A percentile compares a stretch with the other conserved stretches of the same genome.
Evolutionary conservation across 305 asterid genomes (phyloP).

Genomic region (Fraxinus velutina): DNA sequence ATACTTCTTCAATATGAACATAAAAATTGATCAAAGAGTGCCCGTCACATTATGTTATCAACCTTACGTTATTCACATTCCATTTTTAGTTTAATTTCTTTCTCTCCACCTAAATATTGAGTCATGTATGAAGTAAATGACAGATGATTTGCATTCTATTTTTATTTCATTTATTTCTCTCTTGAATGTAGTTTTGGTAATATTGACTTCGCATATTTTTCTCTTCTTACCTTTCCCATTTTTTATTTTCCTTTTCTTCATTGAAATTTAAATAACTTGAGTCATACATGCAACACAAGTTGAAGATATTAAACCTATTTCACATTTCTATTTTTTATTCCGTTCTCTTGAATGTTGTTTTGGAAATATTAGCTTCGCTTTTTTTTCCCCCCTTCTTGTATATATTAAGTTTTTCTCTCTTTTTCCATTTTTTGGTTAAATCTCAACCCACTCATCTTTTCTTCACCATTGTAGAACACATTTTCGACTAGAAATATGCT

Average conservation of each 20-base stretch:
- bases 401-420: too few relatives aligned
- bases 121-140: neutral
- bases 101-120: neutral
- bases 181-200: neutral
- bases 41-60: neutral
- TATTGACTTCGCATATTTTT: neutral
- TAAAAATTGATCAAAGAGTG: neutral
- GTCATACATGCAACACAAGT: neutral
- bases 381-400: too few relatives aligned
- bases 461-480: neutral
- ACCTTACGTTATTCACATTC: neutral
- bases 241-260: neutral
- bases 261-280: neutral
- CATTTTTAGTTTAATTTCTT: neutral
- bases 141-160: neutral
- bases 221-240: neutral
- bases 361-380: neutral
- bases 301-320: neutral
- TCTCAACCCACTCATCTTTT: neutral
- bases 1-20: neutral
- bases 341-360: neutral
- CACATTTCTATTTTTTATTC: neutral
- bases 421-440: neutral
- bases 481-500: neutral
- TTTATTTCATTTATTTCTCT: neutral